Conservation (phyloP, 2,329 filamentous ascomycete genomes). For the Fusarium anguioides region DNA sequence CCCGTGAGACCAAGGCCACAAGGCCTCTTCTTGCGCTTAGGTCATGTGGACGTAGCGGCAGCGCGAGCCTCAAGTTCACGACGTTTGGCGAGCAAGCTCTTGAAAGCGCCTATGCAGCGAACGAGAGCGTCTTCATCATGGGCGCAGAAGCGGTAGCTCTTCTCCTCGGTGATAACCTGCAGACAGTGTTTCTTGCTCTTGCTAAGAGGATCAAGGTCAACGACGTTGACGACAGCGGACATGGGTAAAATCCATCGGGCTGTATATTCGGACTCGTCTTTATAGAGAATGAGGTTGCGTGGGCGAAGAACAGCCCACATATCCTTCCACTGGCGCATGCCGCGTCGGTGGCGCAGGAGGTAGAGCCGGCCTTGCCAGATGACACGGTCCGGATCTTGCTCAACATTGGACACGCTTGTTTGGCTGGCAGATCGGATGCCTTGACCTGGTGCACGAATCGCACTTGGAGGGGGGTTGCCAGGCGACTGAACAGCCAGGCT, state of each 20-base stretch:
- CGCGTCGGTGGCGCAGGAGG: constrained; percentile 82
- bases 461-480: constrained; percentile 33
- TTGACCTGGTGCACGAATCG: constrained; percentile 47
- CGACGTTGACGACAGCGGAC: constrained; percentile 83
- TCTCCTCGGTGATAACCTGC: constrained; percentile 94
- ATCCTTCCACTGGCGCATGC: constrained; percentile 92
- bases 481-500: constrained; percentile 58
- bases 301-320: constrained; percentile 92
- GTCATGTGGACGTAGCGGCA: constrained; percentile 42
- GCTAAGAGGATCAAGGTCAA: constrained; percentile 90
- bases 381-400: constrained; percentile 84
- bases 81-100: constrained; percentile 81
- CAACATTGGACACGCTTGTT: constrained; percentile 62
- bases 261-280: constrained; percentile 90
- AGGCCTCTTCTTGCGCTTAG: neutral
- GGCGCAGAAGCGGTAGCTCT: constrained; percentile 81
- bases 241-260: constrained; percentile 85
- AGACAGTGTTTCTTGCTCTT: constrained; percentile 87
- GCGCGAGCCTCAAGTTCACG: constrained; percentile 69
- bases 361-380: constrained; percentile 93
- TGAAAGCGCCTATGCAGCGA: constrained; percentile 88
- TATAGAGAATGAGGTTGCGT: constrained; percentile 88
- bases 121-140: constrained; percentile 84
- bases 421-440: constrained; percentile 70
- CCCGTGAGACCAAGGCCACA: neutral